Evolutionary conservation across 768 basidiomycete species (phyloP).

Genomic region (Coprinopsis marcescibilis): DNA sequence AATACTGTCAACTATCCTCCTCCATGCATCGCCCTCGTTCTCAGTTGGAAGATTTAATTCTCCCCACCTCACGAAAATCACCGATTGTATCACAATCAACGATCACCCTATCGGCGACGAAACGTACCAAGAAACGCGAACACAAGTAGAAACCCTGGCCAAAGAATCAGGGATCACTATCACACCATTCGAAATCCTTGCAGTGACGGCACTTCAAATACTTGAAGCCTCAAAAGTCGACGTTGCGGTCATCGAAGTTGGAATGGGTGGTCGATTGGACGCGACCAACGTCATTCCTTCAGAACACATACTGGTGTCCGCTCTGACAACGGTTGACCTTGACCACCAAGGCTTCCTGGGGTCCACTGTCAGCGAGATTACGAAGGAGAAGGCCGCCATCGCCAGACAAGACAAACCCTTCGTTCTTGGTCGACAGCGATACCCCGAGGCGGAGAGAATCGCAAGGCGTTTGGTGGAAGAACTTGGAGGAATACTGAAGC

Average conservation of each 20-base stretch:
- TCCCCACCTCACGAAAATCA: constrained; percentile 77
- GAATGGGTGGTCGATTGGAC: constrained; percentile 89
- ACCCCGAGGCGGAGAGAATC: constrained; percentile 45
- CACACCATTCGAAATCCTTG: constrained; percentile 81
- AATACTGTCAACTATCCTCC: constrained; percentile 71
- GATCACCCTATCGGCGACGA: constrained; percentile 42
- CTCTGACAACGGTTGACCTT: constrained; percentile 80
- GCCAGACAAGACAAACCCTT: constrained; percentile 56
- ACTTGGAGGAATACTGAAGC: constrained; percentile 36
- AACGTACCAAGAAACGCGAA: constrained; percentile 42
- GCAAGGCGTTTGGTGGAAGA: constrained; percentile 38
- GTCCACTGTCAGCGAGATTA: constrained; percentile 63
- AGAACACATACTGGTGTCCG: constrained; percentile 65
- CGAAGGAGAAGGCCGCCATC: constrained; percentile 81
- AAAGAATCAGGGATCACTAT: constrained; percentile 37
- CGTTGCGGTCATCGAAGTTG: constrained; percentile 84
- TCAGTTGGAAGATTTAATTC: constrained; percentile 83
- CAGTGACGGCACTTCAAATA: constrained; percentile 69
- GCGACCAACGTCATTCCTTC: constrained; percentile 89
- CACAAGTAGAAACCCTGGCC: constrained; percentile 45
- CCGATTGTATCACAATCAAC: constrained; percentile 74
- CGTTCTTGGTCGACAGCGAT: constrained; percentile 59
- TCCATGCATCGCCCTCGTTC: constrained; percentile 45
- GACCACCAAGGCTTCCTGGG: constrained; percentile 94
- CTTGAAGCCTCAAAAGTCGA: constrained; percentile 73